These are phyloP conservation scores for Beauveria varroae DNA, from an alignment of 2,329 filamentous ascomycete species.

Conservation along the genomic window DNA sequence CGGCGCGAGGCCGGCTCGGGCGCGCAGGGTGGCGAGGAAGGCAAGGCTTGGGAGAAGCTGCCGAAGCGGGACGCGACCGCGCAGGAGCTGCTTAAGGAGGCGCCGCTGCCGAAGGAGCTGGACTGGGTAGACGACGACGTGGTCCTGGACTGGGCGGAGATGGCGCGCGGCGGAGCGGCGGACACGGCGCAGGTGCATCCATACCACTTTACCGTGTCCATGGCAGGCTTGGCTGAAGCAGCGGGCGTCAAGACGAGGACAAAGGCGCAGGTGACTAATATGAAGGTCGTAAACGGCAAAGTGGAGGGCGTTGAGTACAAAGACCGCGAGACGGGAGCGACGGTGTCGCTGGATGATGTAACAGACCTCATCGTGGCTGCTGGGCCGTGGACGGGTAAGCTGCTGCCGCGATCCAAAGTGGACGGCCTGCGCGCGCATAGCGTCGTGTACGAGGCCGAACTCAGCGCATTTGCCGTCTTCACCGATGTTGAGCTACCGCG, in stretches of 20 bases:
- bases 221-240: slow-evolving; percentile 67
- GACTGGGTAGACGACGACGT: slow-evolving; percentile 73
- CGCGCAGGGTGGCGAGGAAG: slow-evolving; percentile 21
- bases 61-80: slow-evolving; percentile 51
- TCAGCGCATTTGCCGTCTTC: slow-evolving; percentile 73
- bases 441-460: slow-evolving; percentile 55
- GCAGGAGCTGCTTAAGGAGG: slow-evolving; percentile 40
- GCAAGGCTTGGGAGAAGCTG: slow-evolving; percentile 52
- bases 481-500: slow-evolving; percentile 72
- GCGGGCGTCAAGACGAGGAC: slow-evolving; percentile 61
- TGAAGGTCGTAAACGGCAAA: slow-evolving; percentile 45
- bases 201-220: slow-evolving; percentile 78
- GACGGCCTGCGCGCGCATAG: slow-evolving; percentile 56
- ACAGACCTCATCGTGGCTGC: slow-evolving; percentile 50
- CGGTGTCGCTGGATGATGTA: slow-evolving; percentile 31
- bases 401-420: slow-evolving; percentile 52
- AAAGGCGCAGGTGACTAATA: slow-evolving; percentile 58
- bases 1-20: neutral
- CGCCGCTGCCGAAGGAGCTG: slow-evolving; percentile 65
- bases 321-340: slow-evolving; percentile 36
- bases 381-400: slow-evolving; percentile 54
- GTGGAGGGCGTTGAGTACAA: slow-evolving; percentile 56
- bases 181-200: slow-evolving; percentile 94
- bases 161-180: slow-evolving; percentile 60
- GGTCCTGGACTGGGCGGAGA: slow-evolving; percentile 66